phyloP scores from a whole-genome alignment of 192 early-diverging fungal species.

The Rhizophagus clarus region DNA sequence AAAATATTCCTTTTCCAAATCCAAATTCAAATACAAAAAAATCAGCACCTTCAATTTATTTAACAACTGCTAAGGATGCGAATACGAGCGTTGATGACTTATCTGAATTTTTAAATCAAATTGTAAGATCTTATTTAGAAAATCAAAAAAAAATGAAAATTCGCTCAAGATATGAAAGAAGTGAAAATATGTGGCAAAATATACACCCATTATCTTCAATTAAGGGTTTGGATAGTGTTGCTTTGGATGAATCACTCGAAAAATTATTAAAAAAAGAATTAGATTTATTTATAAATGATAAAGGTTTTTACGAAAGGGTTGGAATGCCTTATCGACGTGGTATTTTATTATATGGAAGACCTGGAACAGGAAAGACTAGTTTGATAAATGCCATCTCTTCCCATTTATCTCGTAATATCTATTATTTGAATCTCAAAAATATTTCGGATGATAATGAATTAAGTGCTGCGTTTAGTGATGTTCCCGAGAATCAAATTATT shows the following conservation, averaged over 20 bases:
- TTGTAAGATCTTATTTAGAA: constrained; percentile 9
- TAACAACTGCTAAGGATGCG: neutral
- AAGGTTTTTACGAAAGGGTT: constrained; percentile 59
- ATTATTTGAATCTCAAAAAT: constrained; percentile 42
- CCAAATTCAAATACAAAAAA: no score
- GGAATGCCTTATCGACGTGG: constrained; percentile 64
- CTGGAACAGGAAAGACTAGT: no score
- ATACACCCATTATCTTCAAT: no score
- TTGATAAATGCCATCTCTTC: constrained; percentile 37
- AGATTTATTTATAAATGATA: constrained; percentile 35
- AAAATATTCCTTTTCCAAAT: no score
- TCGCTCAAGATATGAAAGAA: no score
- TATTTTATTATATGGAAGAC: constrained; percentile 37
- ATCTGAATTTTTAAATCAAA: neutral
- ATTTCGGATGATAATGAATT: constrained; percentile 30
- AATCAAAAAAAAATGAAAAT: neutral
- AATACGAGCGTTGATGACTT: constrained; percentile 15
- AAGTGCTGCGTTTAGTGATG: constrained; percentile 25
- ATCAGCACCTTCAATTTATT: neutral
- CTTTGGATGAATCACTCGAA: no score
- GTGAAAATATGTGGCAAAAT: no score
- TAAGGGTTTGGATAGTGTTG: no score
- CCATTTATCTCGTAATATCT: constrained; percentile 34
- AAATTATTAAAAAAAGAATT: no score
- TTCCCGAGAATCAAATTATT: constrained; percentile 45